phyloP scores from a whole-genome alignment of 306 rosid genomes.

The Inga laurina region DNA sequence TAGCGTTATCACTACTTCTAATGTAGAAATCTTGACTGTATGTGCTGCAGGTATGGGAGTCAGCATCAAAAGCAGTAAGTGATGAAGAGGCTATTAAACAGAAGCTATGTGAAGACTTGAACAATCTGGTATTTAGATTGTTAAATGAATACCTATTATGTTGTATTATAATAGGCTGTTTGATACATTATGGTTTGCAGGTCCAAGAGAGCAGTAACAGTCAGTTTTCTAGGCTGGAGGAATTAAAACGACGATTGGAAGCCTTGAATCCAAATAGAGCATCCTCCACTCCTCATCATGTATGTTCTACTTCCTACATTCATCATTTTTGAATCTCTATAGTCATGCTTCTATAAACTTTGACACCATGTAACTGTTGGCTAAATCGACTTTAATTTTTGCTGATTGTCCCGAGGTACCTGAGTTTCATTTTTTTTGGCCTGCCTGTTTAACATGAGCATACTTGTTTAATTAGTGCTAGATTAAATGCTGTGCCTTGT shows the following conservation, averaged over 20 bases:
- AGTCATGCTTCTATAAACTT: background rate
- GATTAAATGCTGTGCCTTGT: background rate
- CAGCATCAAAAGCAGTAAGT: background rate
- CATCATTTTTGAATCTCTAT: background rate
- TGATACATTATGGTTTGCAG: background rate
- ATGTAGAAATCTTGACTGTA: background rate
- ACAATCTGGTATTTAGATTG: background rate
- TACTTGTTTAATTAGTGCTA: background rate
- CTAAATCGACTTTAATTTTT: background rate
- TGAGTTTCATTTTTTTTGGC: background rate
- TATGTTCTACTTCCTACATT: background rate
- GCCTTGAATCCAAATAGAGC: background rate
- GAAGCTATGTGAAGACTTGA: slow-evolving; percentile 6
- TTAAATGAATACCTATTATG: background rate
- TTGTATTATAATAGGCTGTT: background rate
- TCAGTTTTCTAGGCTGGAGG: slow-evolving; percentile 6
- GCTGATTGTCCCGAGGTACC: background rate
- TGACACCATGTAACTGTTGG: background rate
- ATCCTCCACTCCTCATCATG: background rate
- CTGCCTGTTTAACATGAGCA: background rate
- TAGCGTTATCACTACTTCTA: background rate
- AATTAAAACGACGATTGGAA: background rate
- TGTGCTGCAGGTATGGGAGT: background rate
- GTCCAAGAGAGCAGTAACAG: slow-evolving; percentile 3
- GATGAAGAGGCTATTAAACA: background rate